Evolutionary conservation across 2,329 filamentous ascomycete species (phyloP).

Genomic region (Aspergillus tubingensis): DNA sequence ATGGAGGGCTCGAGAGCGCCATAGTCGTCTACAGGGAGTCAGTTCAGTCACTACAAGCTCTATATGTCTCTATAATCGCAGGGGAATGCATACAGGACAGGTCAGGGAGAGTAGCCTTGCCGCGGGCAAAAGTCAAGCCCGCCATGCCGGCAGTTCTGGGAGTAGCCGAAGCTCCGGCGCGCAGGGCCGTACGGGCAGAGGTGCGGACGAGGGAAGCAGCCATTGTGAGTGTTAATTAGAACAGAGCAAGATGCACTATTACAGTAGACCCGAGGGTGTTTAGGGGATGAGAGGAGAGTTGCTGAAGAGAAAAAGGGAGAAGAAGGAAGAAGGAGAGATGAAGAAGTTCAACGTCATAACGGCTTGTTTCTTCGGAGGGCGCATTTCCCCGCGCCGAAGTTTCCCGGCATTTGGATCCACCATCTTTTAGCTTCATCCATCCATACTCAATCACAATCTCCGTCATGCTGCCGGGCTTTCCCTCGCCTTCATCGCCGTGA

Average conservation of each 20-base stretch:
- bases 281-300: conserved; percentile 8
- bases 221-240: conserved; percentile 55
- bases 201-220: conserved; percentile 74
- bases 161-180: conserved; percentile 59
- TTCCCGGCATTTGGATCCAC: conserved; percentile 1
- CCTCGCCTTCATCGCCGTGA: background rate
- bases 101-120: conserved; percentile 92
- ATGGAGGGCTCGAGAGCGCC: conserved; percentile 84
- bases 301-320: background rate
- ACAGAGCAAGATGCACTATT: conserved; percentile 10
- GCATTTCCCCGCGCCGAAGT: conserved; percentile 26
- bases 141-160: conserved; percentile 64
- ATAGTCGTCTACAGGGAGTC: conserved; percentile 75
- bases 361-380: conserved; percentile 19
- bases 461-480: background rate
- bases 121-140: conserved; percentile 74
- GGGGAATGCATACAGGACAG: conserved; percentile 65
- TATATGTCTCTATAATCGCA: background rate
- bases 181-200: conserved; percentile 70
- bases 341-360: conserved; percentile 25
- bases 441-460: background rate
- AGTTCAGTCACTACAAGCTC: background rate
- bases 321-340: conserved; percentile 11
- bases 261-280: conserved; percentile 10
- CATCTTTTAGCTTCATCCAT: background rate